phyloP scores from a whole-genome alignment of 2,329 filamentous ascomycete species.

The Bretziella fagacearum region DNA sequence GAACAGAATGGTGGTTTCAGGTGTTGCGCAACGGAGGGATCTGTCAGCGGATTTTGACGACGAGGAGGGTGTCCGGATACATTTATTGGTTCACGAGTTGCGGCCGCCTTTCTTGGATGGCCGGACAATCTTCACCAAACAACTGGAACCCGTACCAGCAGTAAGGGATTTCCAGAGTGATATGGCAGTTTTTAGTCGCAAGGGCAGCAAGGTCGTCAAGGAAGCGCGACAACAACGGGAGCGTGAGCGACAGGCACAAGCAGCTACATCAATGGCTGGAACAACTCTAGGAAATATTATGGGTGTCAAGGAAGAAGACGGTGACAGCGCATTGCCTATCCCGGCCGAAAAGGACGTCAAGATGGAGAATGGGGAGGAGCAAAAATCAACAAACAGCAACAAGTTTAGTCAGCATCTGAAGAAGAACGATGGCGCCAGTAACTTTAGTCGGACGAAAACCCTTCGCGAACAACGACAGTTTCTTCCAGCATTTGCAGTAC shows the following conservation, averaged over 20 bases:
- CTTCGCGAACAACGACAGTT: constrained; percentile 83
- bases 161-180: constrained; percentile 90
- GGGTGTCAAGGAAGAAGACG: constrained; percentile 81
- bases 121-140: constrained; percentile 90
- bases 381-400: constrained; percentile 23
- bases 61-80: constrained; percentile 73
- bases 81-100: constrained; percentile 83
- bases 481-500: constrained; percentile 85
- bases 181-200: constrained; percentile 95
- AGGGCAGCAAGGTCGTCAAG: constrained; percentile 83
- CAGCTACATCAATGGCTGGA: constrained; percentile 82
- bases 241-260: constrained; percentile 81
- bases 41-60: constrained; percentile 76
- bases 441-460: constrained; percentile 84
- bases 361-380: constrained; percentile 25
- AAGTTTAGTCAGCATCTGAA: constrained; percentile 90
- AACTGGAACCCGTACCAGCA: constrained; percentile 84
- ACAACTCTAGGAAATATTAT: constrained; percentile 89
- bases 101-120: constrained; percentile 91
- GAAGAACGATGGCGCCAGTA: constrained; percentile 67
- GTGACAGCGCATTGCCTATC: constrained; percentile 71
- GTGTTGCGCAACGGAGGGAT: constrained; percentile 78
- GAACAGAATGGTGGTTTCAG: constrained; percentile 93
- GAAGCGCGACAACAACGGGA: constrained; percentile 86
- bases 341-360: constrained; percentile 52